Percentiles rank a stretch among this genome's conserved stretches.
phyloP scores from a whole-genome alignment of 164 flowering plant genomes.

The Paratinospora sagittata region DNA sequence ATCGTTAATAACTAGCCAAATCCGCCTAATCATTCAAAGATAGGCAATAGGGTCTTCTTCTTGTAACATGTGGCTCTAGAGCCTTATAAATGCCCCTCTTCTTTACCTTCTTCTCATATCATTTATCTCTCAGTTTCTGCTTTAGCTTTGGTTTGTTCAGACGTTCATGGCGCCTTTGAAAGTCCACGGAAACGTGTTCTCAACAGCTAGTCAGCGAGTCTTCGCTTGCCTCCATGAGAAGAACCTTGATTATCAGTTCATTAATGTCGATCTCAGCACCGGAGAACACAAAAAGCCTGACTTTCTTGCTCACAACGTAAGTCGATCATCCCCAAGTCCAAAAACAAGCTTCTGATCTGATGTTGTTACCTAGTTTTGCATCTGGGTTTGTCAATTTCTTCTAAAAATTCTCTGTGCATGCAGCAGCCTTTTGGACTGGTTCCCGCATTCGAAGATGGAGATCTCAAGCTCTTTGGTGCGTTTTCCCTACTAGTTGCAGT shows the following conservation, averaged over 20 bases:
- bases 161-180: constrained; percentile 1
- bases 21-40: background rate
- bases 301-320: constrained; percentile 40
- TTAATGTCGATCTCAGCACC: constrained; percentile 30
- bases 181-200: constrained; percentile 35
- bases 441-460: constrained; percentile 36
- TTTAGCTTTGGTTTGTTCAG: background rate
- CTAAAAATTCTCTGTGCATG: background rate
- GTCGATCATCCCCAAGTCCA: too few relatives aligned
- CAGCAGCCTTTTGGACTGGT: constrained; percentile 29
- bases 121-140: background rate
- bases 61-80: background rate
- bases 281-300: constrained; percentile 37
- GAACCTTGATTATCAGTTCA: constrained; percentile 32
- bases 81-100: background rate
- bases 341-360: background rate
- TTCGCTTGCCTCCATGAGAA: constrained; percentile 39
- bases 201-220: constrained; percentile 34
- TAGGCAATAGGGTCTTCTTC: too few relatives aligned
- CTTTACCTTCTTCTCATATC: background rate
- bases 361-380: background rate
- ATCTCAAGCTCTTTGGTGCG: constrained; percentile 36
- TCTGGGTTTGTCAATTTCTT: background rate
- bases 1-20: background rate
- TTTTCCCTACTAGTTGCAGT: too few relatives aligned